Evolutionary conservation across 2,329 filamentous ascomycete genomes (phyloP).

Genomic region (Daldinia eschscholtzii): DNA sequence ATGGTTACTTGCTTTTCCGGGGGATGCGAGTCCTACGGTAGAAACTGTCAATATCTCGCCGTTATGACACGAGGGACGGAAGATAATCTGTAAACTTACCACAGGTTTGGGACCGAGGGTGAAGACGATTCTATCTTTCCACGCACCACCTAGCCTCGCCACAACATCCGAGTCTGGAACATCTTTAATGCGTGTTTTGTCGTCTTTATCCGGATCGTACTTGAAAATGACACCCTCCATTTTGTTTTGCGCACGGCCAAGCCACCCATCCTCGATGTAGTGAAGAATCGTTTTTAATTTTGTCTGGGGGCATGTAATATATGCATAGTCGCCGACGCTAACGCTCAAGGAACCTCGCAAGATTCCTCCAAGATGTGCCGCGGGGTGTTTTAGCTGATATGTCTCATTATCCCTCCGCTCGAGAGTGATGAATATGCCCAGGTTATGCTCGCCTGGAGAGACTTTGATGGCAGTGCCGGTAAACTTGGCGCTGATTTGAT

Average conservation of each 20-base stretch:
- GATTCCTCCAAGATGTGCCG: constrained; percentile 91
- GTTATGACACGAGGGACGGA: not conserved
- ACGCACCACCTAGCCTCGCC: constrained; percentile 84
- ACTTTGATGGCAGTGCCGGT: constrained; percentile 96
- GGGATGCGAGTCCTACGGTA: constrained; percentile 60
- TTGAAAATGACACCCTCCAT: constrained; percentile 92
- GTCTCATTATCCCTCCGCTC: constrained; percentile 85
- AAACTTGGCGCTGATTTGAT: constrained; percentile 97
- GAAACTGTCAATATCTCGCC: constrained; percentile 20
- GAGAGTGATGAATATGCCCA: constrained; percentile 93
- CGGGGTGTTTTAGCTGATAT: constrained; percentile 94
- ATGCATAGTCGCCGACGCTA: constrained; percentile 90
- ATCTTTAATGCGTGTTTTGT: constrained; percentile 82
- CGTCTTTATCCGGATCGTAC: constrained; percentile 89
- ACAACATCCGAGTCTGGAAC: constrained; percentile 88
- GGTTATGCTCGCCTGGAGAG: constrained; percentile 89
- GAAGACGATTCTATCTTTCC: constrained; percentile 79
- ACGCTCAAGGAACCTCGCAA: constrained; percentile 89
- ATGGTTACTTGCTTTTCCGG: constrained; percentile 77
- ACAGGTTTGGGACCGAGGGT: constrained; percentile 70
- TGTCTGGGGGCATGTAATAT: constrained; percentile 89
- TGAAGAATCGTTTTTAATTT: constrained; percentile 91
- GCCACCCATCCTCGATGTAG: constrained; percentile 95
- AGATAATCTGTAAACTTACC: constrained; percentile 62
- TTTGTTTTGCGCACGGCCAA: constrained; percentile 90